Conservation (phyloP, 306 rosid species). For the Erythrophleum fordii region DNA sequence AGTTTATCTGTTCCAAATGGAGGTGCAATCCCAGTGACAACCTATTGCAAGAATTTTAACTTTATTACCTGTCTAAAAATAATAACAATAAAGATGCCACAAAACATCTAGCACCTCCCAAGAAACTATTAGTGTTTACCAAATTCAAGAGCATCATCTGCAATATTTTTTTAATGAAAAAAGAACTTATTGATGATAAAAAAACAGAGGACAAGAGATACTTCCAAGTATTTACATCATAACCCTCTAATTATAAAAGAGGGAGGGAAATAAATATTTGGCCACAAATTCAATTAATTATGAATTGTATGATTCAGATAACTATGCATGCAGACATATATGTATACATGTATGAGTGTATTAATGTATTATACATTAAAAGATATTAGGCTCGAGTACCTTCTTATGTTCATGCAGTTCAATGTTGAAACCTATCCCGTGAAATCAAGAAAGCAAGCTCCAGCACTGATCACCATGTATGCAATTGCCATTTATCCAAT, state of each 20-base stretch:
- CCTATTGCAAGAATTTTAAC: conserved; percentile 26
- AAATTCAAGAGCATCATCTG: too few relatives aligned
- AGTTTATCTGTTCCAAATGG: conserved; percentile 49
- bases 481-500: conserved; percentile 47
- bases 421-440: conserved; percentile 40
- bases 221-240: background rate
- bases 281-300: background rate
- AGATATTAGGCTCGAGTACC: conserved; percentile 27
- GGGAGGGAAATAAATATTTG: background rate
- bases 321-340: background rate
- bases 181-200: too few relatives aligned
- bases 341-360: too few relatives aligned
- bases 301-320: background rate
- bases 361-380: background rate
- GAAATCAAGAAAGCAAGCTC: conserved; percentile 46
- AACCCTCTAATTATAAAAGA: too few relatives aligned
- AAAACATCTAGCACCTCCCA: background rate
- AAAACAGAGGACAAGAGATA: too few relatives aligned
- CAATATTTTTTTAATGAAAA: too few relatives aligned
- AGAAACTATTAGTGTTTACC: too few relatives aligned
- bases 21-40: conserved; percentile 51
- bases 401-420: conserved; percentile 54
- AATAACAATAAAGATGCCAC: background rate
- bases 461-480: conserved; percentile 33
- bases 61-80: background rate